Base-by-base conservation (phyloP, 768 basidiomycete genomes). In the Hypsizygus marmoreus region DNA sequence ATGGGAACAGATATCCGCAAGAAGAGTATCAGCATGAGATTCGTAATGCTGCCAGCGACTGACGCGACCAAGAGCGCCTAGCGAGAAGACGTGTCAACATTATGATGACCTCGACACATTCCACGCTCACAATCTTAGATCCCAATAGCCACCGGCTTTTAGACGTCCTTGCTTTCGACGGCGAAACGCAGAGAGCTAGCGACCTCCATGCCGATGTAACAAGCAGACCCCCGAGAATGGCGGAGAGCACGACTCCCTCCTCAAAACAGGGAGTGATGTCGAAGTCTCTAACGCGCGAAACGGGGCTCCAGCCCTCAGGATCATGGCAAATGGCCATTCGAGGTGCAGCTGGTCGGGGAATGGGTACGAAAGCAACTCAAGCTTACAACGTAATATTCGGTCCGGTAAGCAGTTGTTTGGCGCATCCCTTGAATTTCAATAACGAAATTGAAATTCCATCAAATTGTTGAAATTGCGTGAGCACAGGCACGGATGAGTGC, bases 261-360 rank as follows among this genome's bases (percentile, higher is more conserved):
- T 95, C 86, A 52, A 86, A 89, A 62, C 93, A 95, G 11, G 81
- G 77, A 1, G 91, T 89, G 7, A 84, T 53, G 62, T 95, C 93
- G 60, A 92, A 90, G 11, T 75, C 68, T 42, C 91, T 77, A 0
- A 66, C 54, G 0, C 48, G 61, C 0, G 91, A 92, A 13, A 82
- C 66, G 12, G 75, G 68, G 7, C 61, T 63, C 84, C 88, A 91
- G 45, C 88, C 87, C 52, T 91, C 85, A 7, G 47, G 32, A 57
- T 84, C 75, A 36, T 61, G 72, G 57, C 85, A 86, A 46, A 58
- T 57, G 9, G 66, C 63, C 75, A 76, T 78, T 14, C 36, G 9
- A 31, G 37, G 20, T n/a, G 40, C 8, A 10, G 16, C n/a, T 34
- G 20, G 40, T 14, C 14, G 40, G 40, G 48, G 29, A 44, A 20